Base-by-base conservation (phyloP, 2,329 filamentous ascomycete genomes). In the Alternaria brassicae region DNA sequence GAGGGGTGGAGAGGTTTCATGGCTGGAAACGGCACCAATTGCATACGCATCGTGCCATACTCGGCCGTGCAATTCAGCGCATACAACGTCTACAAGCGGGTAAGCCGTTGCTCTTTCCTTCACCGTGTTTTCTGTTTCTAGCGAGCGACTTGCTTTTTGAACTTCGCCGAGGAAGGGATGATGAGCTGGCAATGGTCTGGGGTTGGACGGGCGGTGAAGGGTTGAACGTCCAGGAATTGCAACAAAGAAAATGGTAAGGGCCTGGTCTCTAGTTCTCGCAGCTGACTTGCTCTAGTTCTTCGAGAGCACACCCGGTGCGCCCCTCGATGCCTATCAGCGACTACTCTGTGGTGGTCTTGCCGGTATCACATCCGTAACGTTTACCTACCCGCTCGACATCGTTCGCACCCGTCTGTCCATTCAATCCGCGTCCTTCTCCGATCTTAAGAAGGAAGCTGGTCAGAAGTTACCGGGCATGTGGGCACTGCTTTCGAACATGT, bases 1-100 rank as follows among this genome's bases (percentile, higher is more conserved):
- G 95, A 99, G 80, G 95, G 95, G 54, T 98, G 93, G 92, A 89
- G 88, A 77, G 95, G 95, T 0, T 96, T 98, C 79, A 96, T 99
- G 93, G 88, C 93, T 67, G 95, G 95, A 52, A 99, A 99, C 77
- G 95, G 95, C 64, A 97, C 93, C 61, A 99, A 99, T 79, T 99
- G 95, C 83, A 92, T 99, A 72, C 91, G 95, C 62, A 99, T 99
- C 68, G 92, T 99, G 52, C 95, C 95, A 4, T 99, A 99, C 79
- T 98, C 94, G 49, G 95, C 95, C 10, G 95, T 98, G 39, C 95
- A 99, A 75, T 99, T 99, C 79, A 94, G 94, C 69, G 96, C 93
- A 75, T 99, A 98, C 82, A 98, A 96, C 77, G 88, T 98, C 68
- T 99, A 99, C 81, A 97, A 96, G 80, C 86, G 88, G 81, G 93